These are phyloP conservation scores for Oryza australiensis DNA, from an alignment of 176 grass and related monocot species.

Conservation along the genomic window DNA sequence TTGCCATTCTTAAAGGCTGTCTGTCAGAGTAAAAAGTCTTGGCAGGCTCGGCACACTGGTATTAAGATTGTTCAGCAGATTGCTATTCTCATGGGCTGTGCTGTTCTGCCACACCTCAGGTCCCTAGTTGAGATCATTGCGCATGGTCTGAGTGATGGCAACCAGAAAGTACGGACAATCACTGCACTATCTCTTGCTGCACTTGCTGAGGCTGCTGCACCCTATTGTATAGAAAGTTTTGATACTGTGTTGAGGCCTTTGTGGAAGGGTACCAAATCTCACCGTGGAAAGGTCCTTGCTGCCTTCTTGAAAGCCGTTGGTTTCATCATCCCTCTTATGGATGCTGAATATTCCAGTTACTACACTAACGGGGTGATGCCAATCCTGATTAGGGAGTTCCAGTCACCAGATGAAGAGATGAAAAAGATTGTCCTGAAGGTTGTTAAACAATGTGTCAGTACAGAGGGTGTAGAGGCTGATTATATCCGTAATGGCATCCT, in stretches of 20 bases:
- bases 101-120: constrained; percentile 89
- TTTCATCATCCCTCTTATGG: constrained; percentile 98
- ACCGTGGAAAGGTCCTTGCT: constrained; percentile 92
- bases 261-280: constrained; percentile 93
- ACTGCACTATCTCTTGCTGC: constrained; percentile 94
- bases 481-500: constrained; percentile 83
- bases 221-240: constrained; percentile 96
- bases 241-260: constrained; percentile 93
- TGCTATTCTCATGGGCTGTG: constrained; percentile 96
- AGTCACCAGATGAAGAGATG: constrained; percentile 99
- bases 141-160: constrained; percentile 86
- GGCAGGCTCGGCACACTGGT: constrained; percentile 85
- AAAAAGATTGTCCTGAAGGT: constrained; percentile 99
- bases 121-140: constrained; percentile 93
- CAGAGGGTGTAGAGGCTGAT: constrained; percentile 92
- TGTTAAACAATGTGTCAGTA: constrained; percentile 96
- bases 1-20: constrained; percentile 66
- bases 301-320: constrained; percentile 97
- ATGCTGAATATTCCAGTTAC: constrained; percentile 98
- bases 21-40: constrained; percentile 95
- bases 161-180: constrained; percentile 95
- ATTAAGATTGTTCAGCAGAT: constrained; percentile 98
- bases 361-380: constrained; percentile 97
- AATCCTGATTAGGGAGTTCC: constrained; percentile 89
- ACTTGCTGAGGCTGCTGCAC: constrained; percentile 85